phyloP scores from a whole-genome alignment of 2,329 filamentous ascomycete genomes.

The Talaromyces sp. region DNA sequence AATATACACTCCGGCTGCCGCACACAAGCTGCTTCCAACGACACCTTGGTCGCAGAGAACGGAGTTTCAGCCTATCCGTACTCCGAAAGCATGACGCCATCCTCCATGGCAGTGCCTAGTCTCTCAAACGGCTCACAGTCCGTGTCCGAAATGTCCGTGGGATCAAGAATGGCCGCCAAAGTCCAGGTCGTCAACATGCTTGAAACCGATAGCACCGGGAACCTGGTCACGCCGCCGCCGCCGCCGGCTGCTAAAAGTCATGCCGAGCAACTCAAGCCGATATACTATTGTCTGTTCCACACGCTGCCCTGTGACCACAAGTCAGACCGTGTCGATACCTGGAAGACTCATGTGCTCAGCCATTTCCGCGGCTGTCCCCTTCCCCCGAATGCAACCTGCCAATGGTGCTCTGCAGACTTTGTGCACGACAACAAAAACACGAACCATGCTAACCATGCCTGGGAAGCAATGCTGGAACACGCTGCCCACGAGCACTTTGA shows the following conservation, averaged over 20 bases:
- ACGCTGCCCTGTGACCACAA: conserved; percentile 38
- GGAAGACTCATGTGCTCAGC: conserved; percentile 41
- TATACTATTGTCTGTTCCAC: conserved; percentile 40
- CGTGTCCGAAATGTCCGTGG: conserved; percentile 25
- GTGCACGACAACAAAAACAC: conserved; percentile 6
- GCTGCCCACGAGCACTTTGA: conserved; percentile 37
- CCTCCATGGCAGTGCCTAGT: conserved; percentile 17
- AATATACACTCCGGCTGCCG: conserved; percentile 5
- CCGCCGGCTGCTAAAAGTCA: not conserved
- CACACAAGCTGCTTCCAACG: not conserved
- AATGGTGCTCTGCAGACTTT: conserved; percentile 30
- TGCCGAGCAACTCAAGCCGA: conserved; percentile 5
- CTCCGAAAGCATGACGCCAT: conserved; percentile 7
- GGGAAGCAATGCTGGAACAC: conserved; percentile 39
- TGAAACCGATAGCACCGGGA: conserved; percentile 23
- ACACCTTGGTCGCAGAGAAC: conserved; percentile 5
- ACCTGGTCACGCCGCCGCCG: conserved; percentile 22
- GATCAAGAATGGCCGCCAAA: conserved; percentile 21
- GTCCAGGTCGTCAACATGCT: conserved; percentile 20
- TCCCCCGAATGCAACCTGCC: conserved; percentile 37
- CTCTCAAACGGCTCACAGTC: conserved; percentile 27
- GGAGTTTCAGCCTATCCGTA: not conserved
- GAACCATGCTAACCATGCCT: conserved; percentile 24
- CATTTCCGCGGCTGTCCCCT: conserved; percentile 39
- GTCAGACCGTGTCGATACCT: conserved; percentile 33